Evolutionary conservation across 2,329 filamentous ascomycete species (phyloP), one percentile per base, ranked within the genome.

Genomic region (Fusarium setosum): DNA sequence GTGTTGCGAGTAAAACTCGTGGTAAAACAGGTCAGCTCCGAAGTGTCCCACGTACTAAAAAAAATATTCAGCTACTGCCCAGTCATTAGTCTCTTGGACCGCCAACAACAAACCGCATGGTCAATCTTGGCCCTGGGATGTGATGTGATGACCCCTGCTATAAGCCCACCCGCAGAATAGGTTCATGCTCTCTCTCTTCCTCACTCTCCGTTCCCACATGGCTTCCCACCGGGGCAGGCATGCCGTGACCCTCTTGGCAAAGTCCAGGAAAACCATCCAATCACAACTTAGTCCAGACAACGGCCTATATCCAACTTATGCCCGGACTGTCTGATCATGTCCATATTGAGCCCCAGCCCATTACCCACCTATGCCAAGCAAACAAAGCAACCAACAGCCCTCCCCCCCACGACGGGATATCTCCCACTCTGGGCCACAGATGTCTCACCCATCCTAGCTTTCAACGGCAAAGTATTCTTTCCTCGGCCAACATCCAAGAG

Each of bases 251-350:
- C 20, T 8, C 47, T 32, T 53, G 26, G 38, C 49, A 31, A 23
- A n/a, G n/a, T n/a, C n/a, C n/a, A n/a, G n/a, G n/a, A n/a, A n/a
- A n/a, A n/a, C n/a, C n/a, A n/a, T n/a, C 45, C 45, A 49, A 49
- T 49, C 31, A 49, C 15, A 32, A 7, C 20, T 24, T n/a, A 5
- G 15, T 17, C 31, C 15, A 35, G 32, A n/a, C n/a, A n/a, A n/a
- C n/a, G n/a, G n/a, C n/a, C 45, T 35, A 49, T 38, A 37, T 37
- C 47, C 34, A 50, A 37, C 47, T 34, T 53, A 45, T 53, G 26
- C 51, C 52, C 41, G 41, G 51, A 9, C 12, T 38, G 32, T n/a
- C 32, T 48, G 31, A 41, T 50, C 47, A 26, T 23, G 17, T 11
- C 34, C 47, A 10, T 29, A 21, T 50, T 15, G 17, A 24, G 24